Evolutionary conservation across 352 stramenopile species (phyloP).

Genomic region (Pythium brassicae): DNA sequence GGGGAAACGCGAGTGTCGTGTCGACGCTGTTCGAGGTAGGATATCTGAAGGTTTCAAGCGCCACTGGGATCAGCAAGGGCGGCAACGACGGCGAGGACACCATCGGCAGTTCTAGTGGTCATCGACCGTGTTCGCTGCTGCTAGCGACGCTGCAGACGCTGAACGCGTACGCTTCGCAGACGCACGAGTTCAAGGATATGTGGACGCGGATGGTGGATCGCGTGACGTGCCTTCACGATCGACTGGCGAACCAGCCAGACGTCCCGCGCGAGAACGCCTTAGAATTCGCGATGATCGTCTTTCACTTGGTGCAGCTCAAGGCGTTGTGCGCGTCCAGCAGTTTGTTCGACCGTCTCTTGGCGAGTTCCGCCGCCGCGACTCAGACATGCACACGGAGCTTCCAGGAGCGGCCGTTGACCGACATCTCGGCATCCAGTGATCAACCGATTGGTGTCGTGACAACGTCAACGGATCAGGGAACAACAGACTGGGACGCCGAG

Average conservation of each 20-base stretch:
- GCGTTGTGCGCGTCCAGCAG: not conserved
- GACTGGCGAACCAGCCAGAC: not conserved
- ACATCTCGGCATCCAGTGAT: not conserved
- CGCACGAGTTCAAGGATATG: not conserved
- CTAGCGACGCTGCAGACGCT: not conserved
- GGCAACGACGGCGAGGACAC: not conserved
- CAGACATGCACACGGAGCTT: slow-evolving; percentile 1
- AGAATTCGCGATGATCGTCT: slow-evolving; percentile 2
- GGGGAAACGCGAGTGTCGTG: not conserved
- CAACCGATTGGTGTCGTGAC: no score
- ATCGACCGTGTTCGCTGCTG: not conserved
- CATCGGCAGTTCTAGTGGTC: not conserved
- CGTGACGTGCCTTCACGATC: not conserved
- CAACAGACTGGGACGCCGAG: not conserved
- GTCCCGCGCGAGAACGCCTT: not conserved
- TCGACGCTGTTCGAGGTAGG: not conserved
- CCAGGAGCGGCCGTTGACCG: not conserved
- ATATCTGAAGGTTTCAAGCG: not conserved
- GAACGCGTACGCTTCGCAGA: not conserved
- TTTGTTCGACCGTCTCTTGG: not conserved
- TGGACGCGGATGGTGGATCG: slow-evolving; percentile 1
- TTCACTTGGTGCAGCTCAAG: not conserved
- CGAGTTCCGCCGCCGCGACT: not conserved
- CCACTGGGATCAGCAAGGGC: not conserved
- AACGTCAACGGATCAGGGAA: no score